Evolutionary conservation across 257 asterid species (phyloP), one percentile per base, ranked within the genome.

Genomic region (Leptodermis oblonga): DNA sequence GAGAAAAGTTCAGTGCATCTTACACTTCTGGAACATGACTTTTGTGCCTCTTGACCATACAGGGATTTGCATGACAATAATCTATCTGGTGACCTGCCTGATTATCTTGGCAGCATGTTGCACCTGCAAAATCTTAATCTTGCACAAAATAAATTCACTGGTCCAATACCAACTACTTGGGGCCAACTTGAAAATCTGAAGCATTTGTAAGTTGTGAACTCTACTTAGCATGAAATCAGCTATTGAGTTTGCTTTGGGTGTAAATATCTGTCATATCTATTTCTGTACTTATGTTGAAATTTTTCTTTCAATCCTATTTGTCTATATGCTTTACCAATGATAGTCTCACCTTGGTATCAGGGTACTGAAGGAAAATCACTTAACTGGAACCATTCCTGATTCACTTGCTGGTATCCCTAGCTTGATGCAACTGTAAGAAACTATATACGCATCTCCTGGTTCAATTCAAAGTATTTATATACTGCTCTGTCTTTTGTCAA

Each of bases 161-260:
- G 98, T 71, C 70, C 92, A 6, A 88, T 92, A 76, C 98, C 98
- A 36, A 62, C 75, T 15, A 77, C 89, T 18, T 92, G 95, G 98
- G 90, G 87, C 62, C 86, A 76, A 58, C 84, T 92, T 46, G 62
- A 82, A 76, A 76, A 83, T 70, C 85, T 92, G 62, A 92, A 90
- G 71, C 79, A 85, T 74, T 56, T 89, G 97, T 89, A 81, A 81
- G 92, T 77, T 34, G 18, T 61, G 25, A 25, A 15, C 53, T 4
- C 49, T 61, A 34, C 28, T 61, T 20, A 3, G 30, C 39, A 9
- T 26, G 58, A 15, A n/a, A 30, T 37, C 3, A 18, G 10, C 46
- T 7, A 55, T 63, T 31, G 14, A 55, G 1, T 25, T 58, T 13
- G 2, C 55, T 70, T 25, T 28, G 9, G n/a, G 20, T 64, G 12